phyloP scores from a whole-genome alignment of 106 monocot genomes.

The Dendrobium chrysotoxum region DNA sequence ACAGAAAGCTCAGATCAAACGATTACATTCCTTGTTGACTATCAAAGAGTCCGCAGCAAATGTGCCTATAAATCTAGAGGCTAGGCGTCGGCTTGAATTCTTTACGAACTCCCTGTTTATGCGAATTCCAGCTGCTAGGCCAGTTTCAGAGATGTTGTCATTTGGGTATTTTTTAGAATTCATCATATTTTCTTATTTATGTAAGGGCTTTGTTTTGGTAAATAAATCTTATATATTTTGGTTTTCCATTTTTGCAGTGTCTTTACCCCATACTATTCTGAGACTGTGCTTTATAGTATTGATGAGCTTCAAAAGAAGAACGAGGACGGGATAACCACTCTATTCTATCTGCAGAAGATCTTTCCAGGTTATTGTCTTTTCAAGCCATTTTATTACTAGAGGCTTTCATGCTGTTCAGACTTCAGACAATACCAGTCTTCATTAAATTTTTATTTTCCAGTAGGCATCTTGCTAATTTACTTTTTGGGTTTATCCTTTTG shows the following conservation, averaged over 20 bases:
- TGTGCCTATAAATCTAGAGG: slow-evolving; percentile 80
- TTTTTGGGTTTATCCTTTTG: background rate
- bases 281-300: slow-evolving; percentile 63
- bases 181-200: background rate
- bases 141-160: slow-evolving; percentile 75
- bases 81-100: slow-evolving; percentile 66
- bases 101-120: slow-evolving; percentile 90
- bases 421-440: background rate
- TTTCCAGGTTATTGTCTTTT: slow-evolving; percentile 56
- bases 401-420: background rate
- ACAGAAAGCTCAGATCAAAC: slow-evolving; percentile 53
- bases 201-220: background rate
- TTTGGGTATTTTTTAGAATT: slow-evolving; percentile 44
- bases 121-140: slow-evolving; percentile 63
- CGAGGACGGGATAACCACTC: slow-evolving; percentile 82
- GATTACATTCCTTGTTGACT: slow-evolving; percentile 76
- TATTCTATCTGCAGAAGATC: slow-evolving; percentile 92
- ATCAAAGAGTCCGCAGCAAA: slow-evolving; percentile 82
- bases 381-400: background rate
- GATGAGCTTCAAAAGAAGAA: slow-evolving; percentile 75
- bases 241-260: slow-evolving; percentile 54
- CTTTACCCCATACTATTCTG: slow-evolving; percentile 85
- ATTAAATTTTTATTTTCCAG: background rate
- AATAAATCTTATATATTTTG: background rate
- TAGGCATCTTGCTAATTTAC: background rate